A percentile compares a stretch with the other conserved stretches of the same genome.
Evolutionary conservation across 208 protist species (phyloP).

Genomic region (Acanthamoeba healyi): DNA sequence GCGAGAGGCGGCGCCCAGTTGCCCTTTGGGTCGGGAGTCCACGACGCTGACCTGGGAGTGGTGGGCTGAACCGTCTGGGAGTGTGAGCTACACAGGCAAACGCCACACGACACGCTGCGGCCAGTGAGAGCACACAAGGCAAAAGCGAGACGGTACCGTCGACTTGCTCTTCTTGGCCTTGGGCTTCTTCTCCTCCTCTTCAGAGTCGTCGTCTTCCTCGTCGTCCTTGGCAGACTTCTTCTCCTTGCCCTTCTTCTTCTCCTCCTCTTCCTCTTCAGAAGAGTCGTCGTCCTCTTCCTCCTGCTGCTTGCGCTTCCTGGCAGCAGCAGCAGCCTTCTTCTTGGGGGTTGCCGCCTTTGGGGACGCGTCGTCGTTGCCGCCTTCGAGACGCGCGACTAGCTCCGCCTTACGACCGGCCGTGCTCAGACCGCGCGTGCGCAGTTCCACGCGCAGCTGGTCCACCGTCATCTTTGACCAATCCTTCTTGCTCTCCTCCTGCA

Average conservation of each 20-base stretch:
- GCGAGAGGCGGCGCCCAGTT: conserved; percentile 18
- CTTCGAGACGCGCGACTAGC: neutral
- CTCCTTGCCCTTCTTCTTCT: conserved; percentile 2
- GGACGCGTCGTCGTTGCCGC: neutral
- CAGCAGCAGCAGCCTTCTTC: neutral
- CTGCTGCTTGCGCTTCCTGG: neutral
- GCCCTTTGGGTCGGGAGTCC: neutral
- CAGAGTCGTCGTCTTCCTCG: neutral
- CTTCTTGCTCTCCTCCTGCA: neutral
- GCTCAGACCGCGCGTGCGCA: neutral
- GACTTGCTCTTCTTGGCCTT: conserved; percentile 19
- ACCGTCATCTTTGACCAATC: conserved; percentile 50
- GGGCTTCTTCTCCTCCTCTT: neutral
- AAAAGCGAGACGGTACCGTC: neutral
- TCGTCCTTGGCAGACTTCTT: conserved; percentile 4
- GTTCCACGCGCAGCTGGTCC: neutral
- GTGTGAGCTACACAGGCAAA: neutral
- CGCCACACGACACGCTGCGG: too few species aligned
- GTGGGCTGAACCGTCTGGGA: neutral
- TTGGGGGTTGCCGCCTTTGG: neutral
- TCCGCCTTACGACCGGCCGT: conserved; percentile 35
- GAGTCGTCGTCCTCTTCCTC: neutral
- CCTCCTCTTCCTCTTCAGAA: neutral
- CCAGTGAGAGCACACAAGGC: neutral
- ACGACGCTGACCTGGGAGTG: neutral